Evolutionary conservation across 805 yeast species (phyloP).

Genomic region (Geotrichum ghanense): DNA sequence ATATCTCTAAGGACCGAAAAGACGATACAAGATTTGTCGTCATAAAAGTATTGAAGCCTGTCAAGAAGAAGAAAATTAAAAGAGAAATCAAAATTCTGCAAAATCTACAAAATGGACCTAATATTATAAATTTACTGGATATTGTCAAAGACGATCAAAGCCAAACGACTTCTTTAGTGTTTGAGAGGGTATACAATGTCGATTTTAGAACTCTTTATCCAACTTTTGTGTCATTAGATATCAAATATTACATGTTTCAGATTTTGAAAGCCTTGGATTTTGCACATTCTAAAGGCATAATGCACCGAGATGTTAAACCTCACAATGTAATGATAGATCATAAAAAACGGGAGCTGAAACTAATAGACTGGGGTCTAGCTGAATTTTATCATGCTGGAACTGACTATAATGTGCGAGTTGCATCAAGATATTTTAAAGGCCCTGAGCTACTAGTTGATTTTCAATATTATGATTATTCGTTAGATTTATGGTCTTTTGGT

Average conservation of each 20-base stretch:
- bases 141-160: conserved; percentile 68
- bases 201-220: conserved; percentile 86
- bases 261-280: conserved; percentile 73
- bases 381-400: conserved; percentile 86
- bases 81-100: conserved; percentile 82
- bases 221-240: conserved; percentile 59
- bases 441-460: conserved; percentile 80
- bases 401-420: conserved; percentile 85
- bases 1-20: conserved; percentile 29
- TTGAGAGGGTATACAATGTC: conserved; percentile 72
- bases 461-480: conserved; percentile 75
- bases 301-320: conserved; percentile 91
- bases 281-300: conserved; percentile 87
- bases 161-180: conserved; percentile 77
- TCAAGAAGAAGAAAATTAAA: conserved; percentile 83
- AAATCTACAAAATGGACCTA: conserved; percentile 75
- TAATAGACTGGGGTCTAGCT: conserved; percentile 93
- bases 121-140: conserved; percentile 63
- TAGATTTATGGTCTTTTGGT: conserved; percentile 86
- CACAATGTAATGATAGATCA: conserved; percentile 93
- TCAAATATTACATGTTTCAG: conserved; percentile 75
- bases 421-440: conserved; percentile 84
- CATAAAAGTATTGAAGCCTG: conserved; percentile 87
- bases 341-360: conserved; percentile 41
- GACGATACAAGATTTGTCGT: conserved; percentile 49